Percentiles rank a stretch among this genome's conserved stretches.
phyloP scores from a whole-genome alignment of 2,329 filamentous ascomycete species.

The Metarhizium sp. region DNA sequence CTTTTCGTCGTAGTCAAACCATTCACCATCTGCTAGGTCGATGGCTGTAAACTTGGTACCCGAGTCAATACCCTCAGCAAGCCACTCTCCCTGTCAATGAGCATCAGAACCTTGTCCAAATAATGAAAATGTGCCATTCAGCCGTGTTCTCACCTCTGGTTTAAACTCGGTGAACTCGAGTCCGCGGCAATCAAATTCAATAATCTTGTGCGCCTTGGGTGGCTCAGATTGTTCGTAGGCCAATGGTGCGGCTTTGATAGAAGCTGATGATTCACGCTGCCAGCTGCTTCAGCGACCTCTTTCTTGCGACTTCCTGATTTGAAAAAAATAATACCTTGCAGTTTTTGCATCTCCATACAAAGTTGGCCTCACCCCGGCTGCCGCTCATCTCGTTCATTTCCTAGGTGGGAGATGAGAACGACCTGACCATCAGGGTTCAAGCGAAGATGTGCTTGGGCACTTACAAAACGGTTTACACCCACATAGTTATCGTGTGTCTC shows the following conservation, averaged over 20 bases:
- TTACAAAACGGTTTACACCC: constrained; percentile 78
- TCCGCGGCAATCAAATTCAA: constrained; percentile 90
- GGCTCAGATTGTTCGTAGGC: constrained; percentile 64
- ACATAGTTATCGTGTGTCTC: constrained; percentile 84
- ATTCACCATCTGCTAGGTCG: constrained; percentile 82
- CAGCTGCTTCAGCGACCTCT: not conserved
- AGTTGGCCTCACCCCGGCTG: constrained; percentile 92
- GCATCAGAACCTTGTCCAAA: not conserved
- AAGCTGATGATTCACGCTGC: constrained; percentile 76
- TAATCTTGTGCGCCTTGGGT: constrained; percentile 65
- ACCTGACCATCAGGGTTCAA: not conserved
- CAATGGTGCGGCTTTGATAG: constrained; percentile 64
- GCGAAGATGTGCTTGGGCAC: constrained; percentile 19
- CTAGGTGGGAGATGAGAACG: constrained; percentile 33
- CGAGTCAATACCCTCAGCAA: constrained; percentile 73
- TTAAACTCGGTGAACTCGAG: constrained; percentile 88
- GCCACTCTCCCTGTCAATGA: constrained; percentile 67
- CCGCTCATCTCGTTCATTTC: constrained; percentile 86
- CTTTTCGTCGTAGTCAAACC: constrained; percentile 98
- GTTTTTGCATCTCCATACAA: constrained; percentile 99
- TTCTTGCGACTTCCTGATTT: not conserved
- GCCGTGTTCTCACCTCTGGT: constrained; percentile 57
- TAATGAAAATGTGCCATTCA: not conserved
- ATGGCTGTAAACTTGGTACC: constrained; percentile 72
- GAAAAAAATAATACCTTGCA: constrained; percentile 61